phyloP scores from a whole-genome alignment of 2,329 filamentous ascomycete genomes.

The Aspergillus sp. region DNA sequence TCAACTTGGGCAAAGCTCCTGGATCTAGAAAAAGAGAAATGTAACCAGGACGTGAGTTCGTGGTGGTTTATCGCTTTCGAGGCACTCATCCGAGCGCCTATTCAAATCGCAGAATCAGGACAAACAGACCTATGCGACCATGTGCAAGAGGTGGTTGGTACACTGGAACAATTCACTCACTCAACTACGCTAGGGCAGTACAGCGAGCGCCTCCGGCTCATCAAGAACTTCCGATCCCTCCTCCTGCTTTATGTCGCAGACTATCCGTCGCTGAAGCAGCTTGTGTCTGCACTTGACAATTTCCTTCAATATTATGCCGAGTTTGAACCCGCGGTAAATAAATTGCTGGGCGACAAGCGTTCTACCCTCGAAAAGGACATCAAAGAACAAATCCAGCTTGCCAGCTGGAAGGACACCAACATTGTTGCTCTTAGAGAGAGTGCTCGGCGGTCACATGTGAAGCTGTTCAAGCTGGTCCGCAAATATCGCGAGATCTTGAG shows the following conservation, averaged over 20 bases:
- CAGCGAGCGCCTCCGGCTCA: constrained; percentile 66
- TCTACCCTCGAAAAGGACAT: constrained; percentile 82
- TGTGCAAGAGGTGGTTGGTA: constrained; percentile 67
- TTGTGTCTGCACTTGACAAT: constrained; percentile 68
- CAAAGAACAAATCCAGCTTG: constrained; percentile 87
- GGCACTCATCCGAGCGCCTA: constrained; percentile 74
- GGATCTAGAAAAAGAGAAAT: constrained; percentile 77
- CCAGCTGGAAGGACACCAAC: constrained; percentile 98
- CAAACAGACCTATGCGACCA: constrained; percentile 64
- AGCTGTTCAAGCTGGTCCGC: constrained; percentile 84
- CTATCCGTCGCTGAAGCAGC: constrained; percentile 56
- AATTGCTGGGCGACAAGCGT: constrained; percentile 67
- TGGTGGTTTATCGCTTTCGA: constrained; percentile 99
- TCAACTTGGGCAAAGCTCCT: constrained; percentile 89
- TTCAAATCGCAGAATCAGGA: constrained; percentile 61
- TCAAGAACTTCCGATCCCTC: constrained; percentile 63
- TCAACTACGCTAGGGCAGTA: constrained; percentile 82
- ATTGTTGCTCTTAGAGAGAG: constrained; percentile 86
- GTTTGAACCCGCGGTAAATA: constrained; percentile 65
- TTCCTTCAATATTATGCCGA: constrained; percentile 74
- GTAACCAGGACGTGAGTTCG: constrained; percentile 72
- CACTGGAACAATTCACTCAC: constrained; percentile 75
- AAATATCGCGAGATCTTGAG: constrained; percentile 82
- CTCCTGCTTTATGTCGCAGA: constrained; percentile 62
- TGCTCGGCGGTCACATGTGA: constrained; percentile 83